Evolutionary conservation across 257 asterid genomes (phyloP).

Genomic region (Mitragyna speciosa): DNA sequence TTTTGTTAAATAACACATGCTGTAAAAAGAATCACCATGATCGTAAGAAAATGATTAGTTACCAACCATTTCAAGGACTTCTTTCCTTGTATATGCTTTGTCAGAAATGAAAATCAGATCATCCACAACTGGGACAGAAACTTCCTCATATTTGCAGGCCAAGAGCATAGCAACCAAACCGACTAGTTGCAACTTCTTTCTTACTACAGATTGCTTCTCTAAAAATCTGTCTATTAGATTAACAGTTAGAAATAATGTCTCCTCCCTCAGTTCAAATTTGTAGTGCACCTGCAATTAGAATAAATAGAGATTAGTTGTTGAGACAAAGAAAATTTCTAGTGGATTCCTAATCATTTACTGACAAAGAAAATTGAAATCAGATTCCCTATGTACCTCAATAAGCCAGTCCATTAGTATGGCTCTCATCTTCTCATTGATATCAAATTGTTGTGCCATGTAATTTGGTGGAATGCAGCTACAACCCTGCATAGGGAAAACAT

Average conservation of each 20-base stretch:
- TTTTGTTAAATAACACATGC: neutral
- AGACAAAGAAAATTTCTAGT: neutral
- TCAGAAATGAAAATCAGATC: constrained; percentile 84
- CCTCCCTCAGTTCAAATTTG: constrained; percentile 86
- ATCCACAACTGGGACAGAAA: constrained; percentile 81
- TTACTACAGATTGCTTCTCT: constrained; percentile 67
- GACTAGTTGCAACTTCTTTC: constrained; percentile 89
- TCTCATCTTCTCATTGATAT: constrained; percentile 85
- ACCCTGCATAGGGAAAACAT: constrained; percentile 38
- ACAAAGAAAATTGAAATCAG: neutral
- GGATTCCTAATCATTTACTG: neutral
- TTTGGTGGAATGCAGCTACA: constrained; percentile 72
- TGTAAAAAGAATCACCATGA: neutral
- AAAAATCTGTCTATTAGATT: constrained; percentile 81
- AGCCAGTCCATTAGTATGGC: constrained; percentile 94
- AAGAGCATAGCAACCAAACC: constrained; percentile 88
- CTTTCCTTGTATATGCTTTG: constrained; percentile 77
- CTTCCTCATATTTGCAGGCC: constrained; percentile 96
- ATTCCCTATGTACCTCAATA: constrained; percentile 53
- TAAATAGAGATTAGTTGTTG: neutral
- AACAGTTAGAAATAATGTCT: constrained; percentile 74
- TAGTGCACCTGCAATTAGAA: constrained; percentile 68
- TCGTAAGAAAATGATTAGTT: neutral
- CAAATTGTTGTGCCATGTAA: constrained; percentile 76
- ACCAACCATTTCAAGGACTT: constrained; percentile 82